These are phyloP conservation scores for Chlamydomonas sp. DNA, from an alignment of 139 green algal species.

Conservation along the genomic window DNA sequence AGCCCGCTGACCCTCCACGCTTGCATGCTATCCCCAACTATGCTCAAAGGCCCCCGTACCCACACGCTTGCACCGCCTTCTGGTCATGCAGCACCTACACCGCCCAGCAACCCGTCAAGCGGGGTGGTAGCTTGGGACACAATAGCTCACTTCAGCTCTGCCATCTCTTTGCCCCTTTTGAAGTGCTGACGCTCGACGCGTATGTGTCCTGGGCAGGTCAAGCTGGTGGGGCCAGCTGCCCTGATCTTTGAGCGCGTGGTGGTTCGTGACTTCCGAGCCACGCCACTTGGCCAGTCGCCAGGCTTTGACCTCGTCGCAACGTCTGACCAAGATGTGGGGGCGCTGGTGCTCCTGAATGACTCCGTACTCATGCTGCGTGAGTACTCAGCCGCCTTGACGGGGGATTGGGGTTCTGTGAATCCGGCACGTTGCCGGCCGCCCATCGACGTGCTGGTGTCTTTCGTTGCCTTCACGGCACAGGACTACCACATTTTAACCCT, in stretches of 20 bases:
- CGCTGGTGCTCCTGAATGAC: conserved; percentile 20
- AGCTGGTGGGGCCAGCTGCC: background rate
- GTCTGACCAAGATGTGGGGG: background rate
- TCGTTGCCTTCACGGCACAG: background rate
- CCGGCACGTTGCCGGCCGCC: too few species aligned
- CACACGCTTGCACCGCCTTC: too few species aligned
- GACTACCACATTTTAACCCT: too few species aligned
- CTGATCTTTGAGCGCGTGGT: conserved; percentile 9
- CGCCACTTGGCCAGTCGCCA: conserved; percentile 17
- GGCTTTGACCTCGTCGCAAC: conserved; percentile 12
- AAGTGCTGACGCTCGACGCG: too few species aligned
- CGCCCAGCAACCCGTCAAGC: too few species aligned
- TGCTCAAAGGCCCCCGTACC: too few species aligned
- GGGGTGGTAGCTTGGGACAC: too few species aligned
- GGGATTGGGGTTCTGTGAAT: background rate
- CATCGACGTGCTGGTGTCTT: background rate
- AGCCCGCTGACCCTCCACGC: too few species aligned
- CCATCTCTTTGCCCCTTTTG: too few species aligned
- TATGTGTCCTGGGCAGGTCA: background rate
- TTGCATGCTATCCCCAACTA: too few species aligned
- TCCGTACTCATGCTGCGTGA: conserved; percentile 27
- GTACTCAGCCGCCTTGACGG: background rate
- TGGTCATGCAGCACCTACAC: too few species aligned
- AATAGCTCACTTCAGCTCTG: too few species aligned
- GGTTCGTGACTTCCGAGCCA: conserved; percentile 15